phyloP scores from a whole-genome alignment of 1,284 basidiomycete species.

The Cryptococcus sp. region DNA sequence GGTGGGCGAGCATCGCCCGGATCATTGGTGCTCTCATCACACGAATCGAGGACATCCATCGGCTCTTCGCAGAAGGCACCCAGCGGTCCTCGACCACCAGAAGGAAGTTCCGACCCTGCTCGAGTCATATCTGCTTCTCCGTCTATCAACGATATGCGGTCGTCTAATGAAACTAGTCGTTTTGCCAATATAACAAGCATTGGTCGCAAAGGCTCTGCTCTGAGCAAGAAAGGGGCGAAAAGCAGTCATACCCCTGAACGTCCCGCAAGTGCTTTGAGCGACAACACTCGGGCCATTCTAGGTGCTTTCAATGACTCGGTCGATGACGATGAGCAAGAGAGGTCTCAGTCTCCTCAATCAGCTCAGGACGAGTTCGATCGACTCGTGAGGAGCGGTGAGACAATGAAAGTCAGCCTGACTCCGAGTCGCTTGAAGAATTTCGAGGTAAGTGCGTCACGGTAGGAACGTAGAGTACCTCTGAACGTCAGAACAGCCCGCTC shows the following conservation, averaged over 20 bases:
- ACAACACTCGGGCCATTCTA: conserved; percentile 26
- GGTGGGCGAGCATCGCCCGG: conserved; percentile 18
- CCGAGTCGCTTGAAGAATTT: conserved; percentile 86
- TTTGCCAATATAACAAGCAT: conserved; percentile 12
- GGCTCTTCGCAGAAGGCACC: not conserved
- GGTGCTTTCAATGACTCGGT: conserved; percentile 27
- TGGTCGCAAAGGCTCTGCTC: conserved; percentile 16
- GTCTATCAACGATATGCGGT: conserved; percentile 6
- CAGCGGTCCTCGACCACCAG: conserved; percentile 3
- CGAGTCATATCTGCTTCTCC: conserved; percentile 8
- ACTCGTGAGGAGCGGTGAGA: conserved; percentile 78
- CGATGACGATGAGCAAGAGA: conserved; percentile 9
- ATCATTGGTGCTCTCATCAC: conserved; percentile 15
- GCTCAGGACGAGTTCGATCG: conserved; percentile 76
- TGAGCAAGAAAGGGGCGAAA: conserved; percentile 13
- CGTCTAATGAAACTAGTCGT: conserved; percentile 18
- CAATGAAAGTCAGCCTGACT: conserved; percentile 92
- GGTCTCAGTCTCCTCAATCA: conserved; percentile 17
- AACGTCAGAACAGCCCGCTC: not conserved
- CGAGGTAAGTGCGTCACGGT: conserved; percentile 63
- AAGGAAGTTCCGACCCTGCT: conserved; percentile 6
- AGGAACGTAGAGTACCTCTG: not conserved
- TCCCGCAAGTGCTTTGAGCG: conserved; percentile 30
- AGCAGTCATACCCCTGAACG: conserved; percentile 13
- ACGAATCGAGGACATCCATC: conserved; percentile 22